Conservation (phyloP, 148 eudicot genomes). For the Rhododendron williamsianum region DNA sequence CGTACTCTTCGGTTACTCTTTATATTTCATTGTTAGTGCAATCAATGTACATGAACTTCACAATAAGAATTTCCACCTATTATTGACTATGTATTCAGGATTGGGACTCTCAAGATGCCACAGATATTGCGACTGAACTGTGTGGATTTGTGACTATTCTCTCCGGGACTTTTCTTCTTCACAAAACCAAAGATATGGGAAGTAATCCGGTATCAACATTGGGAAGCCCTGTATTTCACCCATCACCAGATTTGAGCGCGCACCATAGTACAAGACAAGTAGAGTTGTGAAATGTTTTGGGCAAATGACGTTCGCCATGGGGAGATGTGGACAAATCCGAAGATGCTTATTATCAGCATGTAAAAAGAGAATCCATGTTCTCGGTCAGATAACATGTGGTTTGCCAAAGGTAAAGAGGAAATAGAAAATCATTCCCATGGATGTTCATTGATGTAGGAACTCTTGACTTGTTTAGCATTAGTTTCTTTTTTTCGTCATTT, state of each 20-base stretch:
- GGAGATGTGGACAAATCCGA: background rate
- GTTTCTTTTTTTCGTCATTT: background rate
- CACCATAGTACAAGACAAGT: background rate
- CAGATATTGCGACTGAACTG: slow-evolving; percentile 75
- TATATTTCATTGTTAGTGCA: background rate
- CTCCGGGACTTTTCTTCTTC: slow-evolving; percentile 86
- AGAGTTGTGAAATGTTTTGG: background rate
- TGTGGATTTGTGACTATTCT: slow-evolving; percentile 88
- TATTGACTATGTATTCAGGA: slow-evolving; percentile 40
- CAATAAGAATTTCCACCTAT: background rate
- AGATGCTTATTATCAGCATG: background rate
- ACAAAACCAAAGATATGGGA: slow-evolving; percentile 73
- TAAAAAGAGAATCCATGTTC: background rate
- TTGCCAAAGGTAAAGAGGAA: background rate
- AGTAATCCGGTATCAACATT: background rate
- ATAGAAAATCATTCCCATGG: background rate
- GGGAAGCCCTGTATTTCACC: slow-evolving; percentile 4
- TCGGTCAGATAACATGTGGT: background rate
- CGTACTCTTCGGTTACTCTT: background rate
- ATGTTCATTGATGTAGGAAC: background rate
- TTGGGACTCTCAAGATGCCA: slow-evolving; percentile 75
- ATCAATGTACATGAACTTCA: background rate
- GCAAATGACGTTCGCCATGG: background rate
- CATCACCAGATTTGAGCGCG: background rate
- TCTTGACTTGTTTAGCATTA: slow-evolving; percentile 4